Base-by-base conservation (phyloP, 2,329 filamentous ascomycete species). In the Colletotrichum cordylinicola region DNA sequence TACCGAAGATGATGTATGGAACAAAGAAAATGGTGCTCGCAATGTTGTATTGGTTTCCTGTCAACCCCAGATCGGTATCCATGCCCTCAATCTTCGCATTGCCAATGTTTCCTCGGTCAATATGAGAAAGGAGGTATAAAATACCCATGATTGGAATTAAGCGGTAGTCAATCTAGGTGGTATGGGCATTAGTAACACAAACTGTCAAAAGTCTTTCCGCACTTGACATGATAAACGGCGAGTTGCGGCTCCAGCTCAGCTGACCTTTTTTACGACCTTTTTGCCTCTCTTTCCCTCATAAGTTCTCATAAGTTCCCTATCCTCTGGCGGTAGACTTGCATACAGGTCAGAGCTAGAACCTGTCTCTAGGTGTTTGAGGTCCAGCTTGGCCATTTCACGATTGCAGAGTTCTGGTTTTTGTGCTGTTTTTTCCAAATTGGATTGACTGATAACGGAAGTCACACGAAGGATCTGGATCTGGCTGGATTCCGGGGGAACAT, bases 1-100 rank as follows among this genome's bases (percentile, higher is more conserved):
- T 24, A 76, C 65, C 43, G 39, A 79, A 92, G 48, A 94, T 87
- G 83, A 94, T 93, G 85, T 94, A 94, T 78, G 64, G 69, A n/a
- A 76, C 55, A 43, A 77, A 72, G 33, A 76, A 74, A 60, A 77
- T 66, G 21, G 70, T 68, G 55, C 55, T 64, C 4, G 58, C 64
- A 7, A 76, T 48, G 24, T 76, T 76, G 56, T 68, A 76, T 31
- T 73, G 70, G 33, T 64, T 73, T 18, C 70, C 64, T 8, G 18
- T 55, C 8, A 76, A 27, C 8, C 37, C 21, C 8, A 74, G 72
- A 21, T 65, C 33, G 21, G 35, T 27, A 3, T 70, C 64, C 72
- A 78, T 77, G 35, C 67, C 72, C 10, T 66, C 68, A 21, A 72
- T 67, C 27, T 75, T 75, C 13, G 68, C 61, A n/a, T 71, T 75